Percentiles rank a stretch among this genome's conserved stretches.
Conservation (phyloP, 176 grass and related monocot genomes). For the Musa schizocarpa region DNA sequence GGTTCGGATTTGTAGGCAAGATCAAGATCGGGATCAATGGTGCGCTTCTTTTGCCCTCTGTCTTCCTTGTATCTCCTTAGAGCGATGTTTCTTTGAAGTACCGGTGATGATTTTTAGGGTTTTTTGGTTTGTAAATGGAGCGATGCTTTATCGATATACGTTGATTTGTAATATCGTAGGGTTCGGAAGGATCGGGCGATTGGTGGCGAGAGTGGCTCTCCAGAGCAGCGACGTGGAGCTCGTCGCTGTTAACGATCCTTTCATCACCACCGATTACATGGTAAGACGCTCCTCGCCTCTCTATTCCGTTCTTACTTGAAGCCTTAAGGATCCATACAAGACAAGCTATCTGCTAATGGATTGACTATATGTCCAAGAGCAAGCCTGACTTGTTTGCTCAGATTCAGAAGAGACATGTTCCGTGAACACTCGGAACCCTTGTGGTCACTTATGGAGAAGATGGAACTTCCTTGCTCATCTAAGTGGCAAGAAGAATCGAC, state of each 20-base stretch:
- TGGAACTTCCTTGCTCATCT: too few relatives aligned
- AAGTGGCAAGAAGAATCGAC: too few relatives aligned
- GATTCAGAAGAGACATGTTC: too few relatives aligned
- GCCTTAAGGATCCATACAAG: neutral
- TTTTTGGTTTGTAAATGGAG: neutral
- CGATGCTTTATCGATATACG: neutral
- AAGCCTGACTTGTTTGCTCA: too few relatives aligned
- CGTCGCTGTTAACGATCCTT: slow-evolving; percentile 49
- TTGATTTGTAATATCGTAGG: slow-evolving; percentile 15
- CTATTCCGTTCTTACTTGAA: neutral
- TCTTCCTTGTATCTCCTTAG: neutral
- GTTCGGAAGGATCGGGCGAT: slow-evolving; percentile 47
- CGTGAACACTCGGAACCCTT: too few relatives aligned
- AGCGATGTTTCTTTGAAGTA: neutral
- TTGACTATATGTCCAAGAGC: too few relatives aligned
- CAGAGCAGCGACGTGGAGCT: slow-evolving; percentile 53
- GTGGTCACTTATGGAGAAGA: too few relatives aligned
- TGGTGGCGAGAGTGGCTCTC: slow-evolving; percentile 46
- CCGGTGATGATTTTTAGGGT: neutral
- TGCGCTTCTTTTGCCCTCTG: slow-evolving; percentile 8
- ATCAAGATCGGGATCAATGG: slow-evolving; percentile 68
- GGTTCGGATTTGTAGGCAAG: slow-evolving; percentile 17
- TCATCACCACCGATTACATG: slow-evolving; percentile 60
- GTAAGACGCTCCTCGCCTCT: slow-evolving; percentile 9
- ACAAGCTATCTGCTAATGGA: neutral